Evolutionary conservation across 352 stramenopile species (phyloP), one percentile per base, ranked within the genome.

Genomic region (Phytopythium ostracodes): DNA sequence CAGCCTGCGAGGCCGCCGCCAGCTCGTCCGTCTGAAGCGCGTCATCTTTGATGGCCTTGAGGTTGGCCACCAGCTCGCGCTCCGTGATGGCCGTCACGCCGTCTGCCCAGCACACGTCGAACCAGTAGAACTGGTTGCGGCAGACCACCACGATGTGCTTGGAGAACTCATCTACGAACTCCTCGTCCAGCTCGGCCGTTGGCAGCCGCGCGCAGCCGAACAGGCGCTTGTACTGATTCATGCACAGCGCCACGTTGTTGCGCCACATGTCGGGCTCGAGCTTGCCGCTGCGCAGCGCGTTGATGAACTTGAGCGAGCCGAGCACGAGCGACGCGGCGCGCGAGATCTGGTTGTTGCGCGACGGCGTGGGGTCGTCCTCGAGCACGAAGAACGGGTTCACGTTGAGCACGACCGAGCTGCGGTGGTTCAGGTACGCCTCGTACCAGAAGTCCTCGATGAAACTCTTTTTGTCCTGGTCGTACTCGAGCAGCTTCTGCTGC

Each of bases 371-470:
- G 67, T 96, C 88, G 68, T 95, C 87, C 61, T 98, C 92, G 36
- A 99, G 66, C 36, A 98, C 80, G 81, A 99, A 98, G 71, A 98
- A 98, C 33, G 96, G 94, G 72, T 99, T 99, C 24, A 98, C 82
- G 69, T 99, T 98, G 51, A 99, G 80, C 57, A 98, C 94, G 14
- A 98, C 90, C 11, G 81, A 94, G 50, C 73, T 88, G 71, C 96
- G 87, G 54, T 94, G 89, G 66, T 92, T 95, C 9, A 98, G 71
- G 71, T 99, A 99, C 35, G 91, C 84, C 62, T 98, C 96, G 66
- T 94, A 96, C 95, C 96, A 99, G 73, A 98, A 99, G 69, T 97
- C 94, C 59, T 94, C 86, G 53, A 94, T 94, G 73, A 84, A 94
- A 42, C 74, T 88, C 56, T 77, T 74, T 70, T 92, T 89, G 72